phyloP scores from a whole-genome alignment of 2,329 filamentous ascomycete species.

The Cytospora piceae region DNA sequence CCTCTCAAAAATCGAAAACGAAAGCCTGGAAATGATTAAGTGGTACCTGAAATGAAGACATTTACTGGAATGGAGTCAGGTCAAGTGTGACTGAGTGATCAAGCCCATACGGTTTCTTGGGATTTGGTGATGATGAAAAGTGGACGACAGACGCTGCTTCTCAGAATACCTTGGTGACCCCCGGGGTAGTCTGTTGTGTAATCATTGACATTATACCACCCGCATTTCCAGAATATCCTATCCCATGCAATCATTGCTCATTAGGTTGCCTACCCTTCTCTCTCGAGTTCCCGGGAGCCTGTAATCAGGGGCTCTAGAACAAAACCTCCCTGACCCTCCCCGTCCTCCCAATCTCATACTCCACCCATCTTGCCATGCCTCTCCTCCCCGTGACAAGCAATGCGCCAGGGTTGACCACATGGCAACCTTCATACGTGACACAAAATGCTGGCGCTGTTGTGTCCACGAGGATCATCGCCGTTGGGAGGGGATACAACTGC shows the following conservation, averaged over 20 bases:
- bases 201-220: neutral
- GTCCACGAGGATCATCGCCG: constrained; percentile 81
- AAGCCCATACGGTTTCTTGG: neutral
- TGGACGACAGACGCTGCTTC: neutral
- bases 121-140: neutral
- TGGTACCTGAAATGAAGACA: neutral
- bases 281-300: neutral
- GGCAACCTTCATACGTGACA: constrained; percentile 91
- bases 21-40: neutral
- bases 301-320: constrained; percentile 44
- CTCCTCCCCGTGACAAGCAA: constrained; percentile 71
- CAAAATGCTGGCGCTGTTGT: constrained; percentile 80
- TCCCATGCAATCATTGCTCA: constrained; percentile 12
- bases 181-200: neutral
- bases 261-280: neutral
- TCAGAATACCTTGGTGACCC: neutral
- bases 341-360: constrained; percentile 73
- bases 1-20: neutral
- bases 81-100: neutral
- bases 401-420: constrained; percentile 89
- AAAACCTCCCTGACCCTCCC: constrained; percentile 67
- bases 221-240: neutral
- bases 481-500: constrained; percentile 86
- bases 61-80: neutral
- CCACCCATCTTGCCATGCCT: constrained; percentile 79